These are phyloP conservation scores for Teratosphaeria zuluensis DNA, from an alignment of 2,329 filamentous ascomycete species.

Conservation along the genomic window DNA sequence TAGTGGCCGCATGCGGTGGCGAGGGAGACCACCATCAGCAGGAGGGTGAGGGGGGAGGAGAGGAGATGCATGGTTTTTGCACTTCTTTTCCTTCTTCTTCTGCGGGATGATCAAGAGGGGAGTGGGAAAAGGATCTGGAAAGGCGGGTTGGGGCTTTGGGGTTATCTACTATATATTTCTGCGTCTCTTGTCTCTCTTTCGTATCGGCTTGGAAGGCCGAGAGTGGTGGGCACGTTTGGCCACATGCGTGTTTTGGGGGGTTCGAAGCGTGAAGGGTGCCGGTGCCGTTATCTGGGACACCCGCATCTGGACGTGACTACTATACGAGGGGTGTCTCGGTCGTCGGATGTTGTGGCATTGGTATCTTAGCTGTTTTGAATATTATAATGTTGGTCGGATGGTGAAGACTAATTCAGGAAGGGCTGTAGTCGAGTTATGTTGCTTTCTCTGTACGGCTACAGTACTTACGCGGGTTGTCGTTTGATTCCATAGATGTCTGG, in stretches of 20 bases:
- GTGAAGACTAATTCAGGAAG: not conserved
- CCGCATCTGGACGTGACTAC: not conserved
- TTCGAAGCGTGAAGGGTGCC: not conserved
- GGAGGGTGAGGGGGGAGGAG: not conserved
- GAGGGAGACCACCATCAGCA: not conserved
- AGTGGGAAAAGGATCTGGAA: not conserved
- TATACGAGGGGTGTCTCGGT: not conserved
- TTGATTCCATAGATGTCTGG: not conserved
- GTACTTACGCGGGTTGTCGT: not conserved
- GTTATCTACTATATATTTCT: not conserved
- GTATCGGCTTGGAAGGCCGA: no score
- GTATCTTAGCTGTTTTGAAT: not conserved
- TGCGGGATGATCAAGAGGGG: not conserved
- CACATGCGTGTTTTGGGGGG: not conserved
- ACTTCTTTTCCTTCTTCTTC: not conserved
- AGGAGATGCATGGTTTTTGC: not conserved
- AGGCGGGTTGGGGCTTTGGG: not conserved
- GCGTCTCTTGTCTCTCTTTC: no score
- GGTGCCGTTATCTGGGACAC: not conserved
- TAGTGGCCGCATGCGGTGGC: not conserved
- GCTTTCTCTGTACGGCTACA: not conserved
- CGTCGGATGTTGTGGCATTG: not conserved
- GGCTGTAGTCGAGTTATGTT: not conserved
- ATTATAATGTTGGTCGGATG: not conserved
- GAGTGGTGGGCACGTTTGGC: not conserved